Evolutionary conservation across 257 asterid species (phyloP).

Genomic region (Nyctanthes arbortristis): DNA sequence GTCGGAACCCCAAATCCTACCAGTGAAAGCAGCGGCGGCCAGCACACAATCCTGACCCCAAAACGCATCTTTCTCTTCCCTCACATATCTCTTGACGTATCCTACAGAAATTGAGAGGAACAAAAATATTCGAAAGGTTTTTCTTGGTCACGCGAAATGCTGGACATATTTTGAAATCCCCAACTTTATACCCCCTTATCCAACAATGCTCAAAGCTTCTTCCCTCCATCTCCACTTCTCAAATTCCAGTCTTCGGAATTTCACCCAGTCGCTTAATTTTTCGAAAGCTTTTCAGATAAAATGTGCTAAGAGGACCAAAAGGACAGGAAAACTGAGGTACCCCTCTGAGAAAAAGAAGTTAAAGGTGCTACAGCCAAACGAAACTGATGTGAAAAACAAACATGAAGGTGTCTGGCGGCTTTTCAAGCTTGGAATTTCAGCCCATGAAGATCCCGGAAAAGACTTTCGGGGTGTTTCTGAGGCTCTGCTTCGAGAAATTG

Average conservation of each 20-base stretch:
- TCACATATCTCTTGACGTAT: too few species aligned
- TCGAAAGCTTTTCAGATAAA: conserved; percentile 27
- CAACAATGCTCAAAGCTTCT: conserved; percentile 33
- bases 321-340: conserved; percentile 82
- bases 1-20: too few species aligned
- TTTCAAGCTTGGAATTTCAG: conserved; percentile 61
- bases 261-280: conserved; percentile 13
- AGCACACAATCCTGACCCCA: too few species aligned
- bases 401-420: conserved; percentile 80
- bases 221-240: conserved; percentile 25
- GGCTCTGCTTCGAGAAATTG: conserved; percentile 66
- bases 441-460: conserved; percentile 79
- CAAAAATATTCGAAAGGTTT: too few species aligned
- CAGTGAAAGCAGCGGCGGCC: too few species aligned
- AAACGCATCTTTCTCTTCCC: too few species aligned
- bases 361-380: conserved; percentile 36
- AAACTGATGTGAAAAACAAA: conserved; percentile 31
- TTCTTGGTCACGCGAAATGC: too few species aligned
- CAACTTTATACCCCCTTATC: too few species aligned
- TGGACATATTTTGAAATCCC: too few species aligned
- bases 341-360: conserved; percentile 89
- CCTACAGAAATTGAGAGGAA: too few species aligned
- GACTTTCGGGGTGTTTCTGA: conserved; percentile 66
- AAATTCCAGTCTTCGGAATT: conserved; percentile 29
- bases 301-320: conserved; percentile 62